Conservation (phyloP, 169 alveolate genomes). For the Theileria equi region DNA sequence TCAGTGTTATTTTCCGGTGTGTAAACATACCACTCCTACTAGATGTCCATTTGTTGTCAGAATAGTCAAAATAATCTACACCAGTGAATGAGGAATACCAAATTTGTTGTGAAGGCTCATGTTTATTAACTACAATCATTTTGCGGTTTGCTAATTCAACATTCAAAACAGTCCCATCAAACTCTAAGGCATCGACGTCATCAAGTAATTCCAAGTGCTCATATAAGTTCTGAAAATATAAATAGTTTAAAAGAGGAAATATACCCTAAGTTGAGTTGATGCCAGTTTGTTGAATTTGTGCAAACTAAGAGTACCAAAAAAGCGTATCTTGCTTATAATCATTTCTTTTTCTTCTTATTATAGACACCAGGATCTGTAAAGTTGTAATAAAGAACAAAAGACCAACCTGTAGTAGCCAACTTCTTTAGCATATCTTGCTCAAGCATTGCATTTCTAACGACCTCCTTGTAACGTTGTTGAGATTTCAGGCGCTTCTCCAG, state of each 20-base stretch:
- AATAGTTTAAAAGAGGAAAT: neutral
- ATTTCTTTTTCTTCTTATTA: constrained; percentile 17
- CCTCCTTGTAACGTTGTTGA: constrained; percentile 29
- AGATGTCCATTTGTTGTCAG: constrained; percentile 49
- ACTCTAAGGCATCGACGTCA: constrained; percentile 35
- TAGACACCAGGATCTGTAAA: neutral
- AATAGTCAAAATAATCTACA: constrained; percentile 46
- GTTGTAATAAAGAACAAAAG: neutral
- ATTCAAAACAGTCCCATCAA: constrained; percentile 52
- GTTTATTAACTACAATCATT: constrained; percentile 52
- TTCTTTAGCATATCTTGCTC: constrained; percentile 61
- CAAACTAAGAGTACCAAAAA: constrained; percentile 16
- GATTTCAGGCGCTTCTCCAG: constrained; percentile 30
- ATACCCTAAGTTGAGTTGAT: constrained; percentile 36
- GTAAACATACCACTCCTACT: constrained; percentile 30
- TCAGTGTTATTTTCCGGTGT: neutral
- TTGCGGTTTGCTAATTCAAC: constrained; percentile 36
- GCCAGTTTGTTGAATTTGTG: constrained; percentile 56
- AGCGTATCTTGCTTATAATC: neutral
- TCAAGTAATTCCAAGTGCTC: constrained; percentile 48
- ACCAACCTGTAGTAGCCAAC: constrained; percentile 32
- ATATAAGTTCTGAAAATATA: constrained; percentile 20
- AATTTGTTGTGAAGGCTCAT: constrained; percentile 59
- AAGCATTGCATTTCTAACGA: constrained; percentile 45
- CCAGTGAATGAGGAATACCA: constrained; percentile 60